Percentiles rank a stretch among this genome's conserved stretches.
phyloP scores from a whole-genome alignment of 768 basidiomycete species.

The Hemileccinum rubropunctum region DNA sequence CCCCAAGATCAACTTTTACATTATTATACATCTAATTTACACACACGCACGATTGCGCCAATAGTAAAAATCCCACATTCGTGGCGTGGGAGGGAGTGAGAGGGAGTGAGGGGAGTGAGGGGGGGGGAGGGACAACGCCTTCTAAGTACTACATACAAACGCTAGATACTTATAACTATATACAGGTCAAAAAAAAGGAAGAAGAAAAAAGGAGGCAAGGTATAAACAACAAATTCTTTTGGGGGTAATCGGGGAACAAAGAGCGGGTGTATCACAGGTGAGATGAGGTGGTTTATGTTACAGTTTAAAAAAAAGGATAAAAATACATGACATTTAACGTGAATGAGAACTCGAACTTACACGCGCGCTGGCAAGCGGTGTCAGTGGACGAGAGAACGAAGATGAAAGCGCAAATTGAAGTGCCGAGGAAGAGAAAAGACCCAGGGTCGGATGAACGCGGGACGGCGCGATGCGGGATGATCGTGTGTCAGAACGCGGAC shows the following conservation, averaged over 20 bases:
- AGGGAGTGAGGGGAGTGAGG: background rate
- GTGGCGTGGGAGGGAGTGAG: background rate
- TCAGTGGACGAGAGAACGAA: background rate
- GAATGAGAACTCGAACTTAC: background rate
- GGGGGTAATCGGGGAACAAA: slow-evolving; percentile 14
- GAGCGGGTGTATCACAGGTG: slow-evolving; percentile 3
- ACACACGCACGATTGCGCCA: too few relatives aligned
- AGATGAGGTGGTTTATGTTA: slow-evolving; percentile 14
- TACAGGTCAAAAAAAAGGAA: slow-evolving; percentile 13
- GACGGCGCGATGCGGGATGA: slow-evolving; percentile 2
- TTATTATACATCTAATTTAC: too few relatives aligned
- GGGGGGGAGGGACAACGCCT: background rate
- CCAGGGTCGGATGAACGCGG: slow-evolving; percentile 4
- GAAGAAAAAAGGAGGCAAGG: background rate
- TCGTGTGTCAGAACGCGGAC: slow-evolving; percentile 25
- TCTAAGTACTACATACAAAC: slow-evolving; percentile 18
- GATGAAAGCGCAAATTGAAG: background rate
- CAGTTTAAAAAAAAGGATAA: slow-evolving; percentile 21
- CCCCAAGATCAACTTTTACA: background rate
- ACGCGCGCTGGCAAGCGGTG: too few relatives aligned
- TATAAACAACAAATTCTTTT: slow-evolving; percentile 4
- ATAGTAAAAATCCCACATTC: background rate
- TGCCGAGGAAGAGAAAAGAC: background rate
- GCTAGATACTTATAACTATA: slow-evolving; percentile 33
- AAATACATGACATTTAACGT: slow-evolving; percentile 24